Evolutionary conservation across 2,329 filamentous ascomycete species (phyloP).

Genomic region (Fusarium sp.): DNA sequence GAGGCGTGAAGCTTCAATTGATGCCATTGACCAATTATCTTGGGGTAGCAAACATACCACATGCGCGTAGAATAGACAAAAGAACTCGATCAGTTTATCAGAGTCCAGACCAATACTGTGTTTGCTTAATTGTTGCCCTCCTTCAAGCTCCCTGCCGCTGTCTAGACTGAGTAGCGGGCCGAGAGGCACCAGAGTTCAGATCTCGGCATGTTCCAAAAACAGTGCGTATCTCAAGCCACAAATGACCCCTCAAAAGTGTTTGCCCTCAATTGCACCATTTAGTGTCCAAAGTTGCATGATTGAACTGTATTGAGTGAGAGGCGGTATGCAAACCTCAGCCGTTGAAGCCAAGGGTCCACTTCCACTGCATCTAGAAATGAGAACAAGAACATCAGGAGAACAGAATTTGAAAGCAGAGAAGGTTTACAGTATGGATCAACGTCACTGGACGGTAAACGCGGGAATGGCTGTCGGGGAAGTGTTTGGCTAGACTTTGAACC

Average conservation of each 20-base stretch:
- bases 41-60: not conserved
- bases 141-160: not conserved
- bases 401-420: not conserved
- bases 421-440: not conserved
- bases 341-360: conserved; percentile 15
- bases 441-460: conserved; percentile 25
- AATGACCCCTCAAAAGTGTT: conserved; percentile 25
- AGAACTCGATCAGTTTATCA: not conserved
- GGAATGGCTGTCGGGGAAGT: conserved; percentile 32
- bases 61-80: not conserved
- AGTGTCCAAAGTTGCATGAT: conserved; percentile 21
- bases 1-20: not conserved
- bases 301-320: conserved; percentile 22
- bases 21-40: not conserved
- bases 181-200: not conserved
- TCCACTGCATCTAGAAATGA: conserved; percentile 24
- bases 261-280: conserved; percentile 6
- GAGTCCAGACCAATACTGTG: not conserved
- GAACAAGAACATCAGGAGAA: not conserved
- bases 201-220: not conserved
- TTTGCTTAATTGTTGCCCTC: not conserved
- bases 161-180: not conserved
- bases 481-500: conserved; percentile 11
- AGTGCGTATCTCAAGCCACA: not conserved
- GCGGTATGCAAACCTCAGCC: conserved; percentile 39